Percentiles rank a stretch among this genome's conserved stretches.
These are phyloP conservation scores for Rhodofomes roseus DNA, from an alignment of 1,284 basidiomycete genomes.

Conservation along the genomic window DNA sequence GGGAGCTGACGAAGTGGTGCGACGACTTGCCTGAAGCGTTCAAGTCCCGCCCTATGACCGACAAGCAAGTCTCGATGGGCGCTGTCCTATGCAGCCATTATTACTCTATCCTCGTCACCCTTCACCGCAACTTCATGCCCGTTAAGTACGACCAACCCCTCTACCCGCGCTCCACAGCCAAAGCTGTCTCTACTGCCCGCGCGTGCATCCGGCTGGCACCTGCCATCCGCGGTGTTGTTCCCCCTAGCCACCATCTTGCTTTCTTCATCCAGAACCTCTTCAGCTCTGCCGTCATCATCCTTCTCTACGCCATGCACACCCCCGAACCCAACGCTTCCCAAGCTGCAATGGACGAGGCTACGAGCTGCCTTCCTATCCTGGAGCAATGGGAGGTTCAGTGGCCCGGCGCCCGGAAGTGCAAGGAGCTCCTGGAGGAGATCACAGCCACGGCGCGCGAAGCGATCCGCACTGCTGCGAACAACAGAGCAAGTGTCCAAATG, in stretches of 20 bases:
- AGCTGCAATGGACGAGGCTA: slow-evolving; percentile 80
- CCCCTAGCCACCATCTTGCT: slow-evolving; percentile 84
- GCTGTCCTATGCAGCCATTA: slow-evolving; percentile 89
- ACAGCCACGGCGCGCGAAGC: slow-evolving; percentile 66
- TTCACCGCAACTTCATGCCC: slow-evolving; percentile 85
- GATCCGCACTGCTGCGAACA: slow-evolving; percentile 35
- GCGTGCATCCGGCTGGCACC: slow-evolving; percentile 83
- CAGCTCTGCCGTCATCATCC: slow-evolving; percentile 84
- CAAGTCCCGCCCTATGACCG: slow-evolving; percentile 68
- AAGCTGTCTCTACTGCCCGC: slow-evolving; percentile 75
- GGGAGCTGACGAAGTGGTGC: slow-evolving; percentile 76
- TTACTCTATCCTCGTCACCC: slow-evolving; percentile 83
- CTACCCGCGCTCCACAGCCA: slow-evolving; percentile 65
- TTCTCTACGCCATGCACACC: slow-evolving; percentile 85
- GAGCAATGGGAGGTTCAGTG: slow-evolving; percentile 84
- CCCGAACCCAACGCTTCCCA: slow-evolving; percentile 62
- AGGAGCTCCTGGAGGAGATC: slow-evolving; percentile 69
- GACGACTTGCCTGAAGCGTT: slow-evolving; percentile 70
- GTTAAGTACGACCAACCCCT: slow-evolving; percentile 66
- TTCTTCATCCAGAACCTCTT: slow-evolving; percentile 92
- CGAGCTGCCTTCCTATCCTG: slow-evolving; percentile 66
- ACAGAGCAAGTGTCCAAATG: slow-evolving; percentile 14
- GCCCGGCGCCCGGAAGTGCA: slow-evolving; percentile 87
- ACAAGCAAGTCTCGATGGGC: slow-evolving; percentile 79
- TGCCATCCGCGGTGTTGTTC: slow-evolving; percentile 81